Percentiles rank a stretch among this genome's conserved stretches.
These are phyloP conservation scores for Boletus edulis DNA, from an alignment of 768 basidiomycete genomes.

Conservation along the genomic window DNA sequence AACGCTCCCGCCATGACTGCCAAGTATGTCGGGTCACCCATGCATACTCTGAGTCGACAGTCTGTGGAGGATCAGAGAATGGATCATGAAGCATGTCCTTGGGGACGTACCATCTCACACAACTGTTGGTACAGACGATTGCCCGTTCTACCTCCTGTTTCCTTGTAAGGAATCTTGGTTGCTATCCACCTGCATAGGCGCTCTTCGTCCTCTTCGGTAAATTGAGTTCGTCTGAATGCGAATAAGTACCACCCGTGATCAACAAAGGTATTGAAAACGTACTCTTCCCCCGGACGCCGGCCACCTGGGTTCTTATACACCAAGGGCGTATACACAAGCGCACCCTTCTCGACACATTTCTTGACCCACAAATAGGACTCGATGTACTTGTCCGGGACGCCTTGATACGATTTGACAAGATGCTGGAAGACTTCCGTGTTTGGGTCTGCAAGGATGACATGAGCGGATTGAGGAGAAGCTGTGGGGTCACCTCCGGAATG, in stretches of 20 bases:
- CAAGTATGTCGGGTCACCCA: conserved; percentile 86
- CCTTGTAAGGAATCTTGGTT: conserved; percentile 78
- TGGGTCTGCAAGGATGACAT: conserved; percentile 77
- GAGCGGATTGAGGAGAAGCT: conserved; percentile 66
- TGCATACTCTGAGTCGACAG: conserved; percentile 63
- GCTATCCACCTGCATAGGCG: conserved; percentile 79
- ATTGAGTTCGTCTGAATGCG: conserved; percentile 63
- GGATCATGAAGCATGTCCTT: background rate
- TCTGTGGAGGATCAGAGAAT: conserved; percentile 36
- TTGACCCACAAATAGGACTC: conserved; percentile 85
- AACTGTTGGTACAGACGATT: conserved; percentile 83
- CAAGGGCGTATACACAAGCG: conserved; percentile 66
- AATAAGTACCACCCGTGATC: background rate
- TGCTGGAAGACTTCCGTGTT: conserved; percentile 74
- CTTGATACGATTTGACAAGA: conserved; percentile 70
- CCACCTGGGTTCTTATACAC: conserved; percentile 86
- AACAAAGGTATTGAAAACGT: conserved; percentile 19
- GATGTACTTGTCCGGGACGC: conserved; percentile 67
- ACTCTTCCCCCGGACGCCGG: conserved; percentile 80
- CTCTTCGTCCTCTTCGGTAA: conserved; percentile 74
- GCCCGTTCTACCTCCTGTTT: conserved; percentile 77
- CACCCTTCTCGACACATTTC: conserved; percentile 71
- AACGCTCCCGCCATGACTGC: conserved; percentile 89
- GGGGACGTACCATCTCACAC: conserved; percentile 56
- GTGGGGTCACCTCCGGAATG: conserved; percentile 80